Percentiles rank a stretch among this genome's conserved stretches.
These are phyloP conservation scores for Yarrowia osloensis DNA, from an alignment of 805 yeast species.

Conservation along the genomic window DNA sequence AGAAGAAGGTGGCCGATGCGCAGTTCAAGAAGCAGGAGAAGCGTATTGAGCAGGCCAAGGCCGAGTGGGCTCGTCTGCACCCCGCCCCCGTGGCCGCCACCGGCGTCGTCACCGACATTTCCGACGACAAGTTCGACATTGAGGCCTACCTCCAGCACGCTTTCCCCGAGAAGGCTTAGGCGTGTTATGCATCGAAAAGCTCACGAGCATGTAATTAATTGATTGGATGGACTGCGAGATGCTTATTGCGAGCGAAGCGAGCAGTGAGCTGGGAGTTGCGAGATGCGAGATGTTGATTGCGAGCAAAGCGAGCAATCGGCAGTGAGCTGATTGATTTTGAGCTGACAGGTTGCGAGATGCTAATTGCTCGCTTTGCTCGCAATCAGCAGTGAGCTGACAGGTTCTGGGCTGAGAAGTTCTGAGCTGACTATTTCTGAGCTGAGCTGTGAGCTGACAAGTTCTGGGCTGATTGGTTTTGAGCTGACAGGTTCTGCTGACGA, in stretches of 20 bases:
- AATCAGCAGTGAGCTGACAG: no score
- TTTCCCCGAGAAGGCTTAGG: slow-evolving; percentile 31
- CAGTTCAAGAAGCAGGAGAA: slow-evolving; percentile 67
- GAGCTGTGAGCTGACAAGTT: no score
- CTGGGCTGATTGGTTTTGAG: no score
- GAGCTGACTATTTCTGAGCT: no score
- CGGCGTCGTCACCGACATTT: slow-evolving; percentile 60
- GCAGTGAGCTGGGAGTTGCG: background rate
- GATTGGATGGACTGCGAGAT: slow-evolving; percentile 1
- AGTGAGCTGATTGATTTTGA: no score
- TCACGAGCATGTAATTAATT: slow-evolving; percentile 31
- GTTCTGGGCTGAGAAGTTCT: no score
- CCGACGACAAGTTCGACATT: slow-evolving; percentile 88
- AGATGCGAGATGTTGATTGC: no score
- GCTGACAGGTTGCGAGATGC: no score
- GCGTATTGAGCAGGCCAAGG: slow-evolving; percentile 85
- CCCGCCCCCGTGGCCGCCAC: slow-evolving; percentile 37
- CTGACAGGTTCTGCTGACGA: no score
- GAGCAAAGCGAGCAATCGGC: no score
- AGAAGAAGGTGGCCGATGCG: slow-evolving; percentile 56
- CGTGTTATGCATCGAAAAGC: slow-evolving; percentile 28
- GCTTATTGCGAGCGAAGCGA: no score
- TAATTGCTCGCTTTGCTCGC: no score
- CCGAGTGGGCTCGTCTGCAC: slow-evolving; percentile 73
- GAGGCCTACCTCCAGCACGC: slow-evolving; percentile 47